Percentiles rank a stretch among this genome's conserved stretches.
phyloP scores from a whole-genome alignment of 441 rosid species.

The Euphorbia corollata region DNA sequence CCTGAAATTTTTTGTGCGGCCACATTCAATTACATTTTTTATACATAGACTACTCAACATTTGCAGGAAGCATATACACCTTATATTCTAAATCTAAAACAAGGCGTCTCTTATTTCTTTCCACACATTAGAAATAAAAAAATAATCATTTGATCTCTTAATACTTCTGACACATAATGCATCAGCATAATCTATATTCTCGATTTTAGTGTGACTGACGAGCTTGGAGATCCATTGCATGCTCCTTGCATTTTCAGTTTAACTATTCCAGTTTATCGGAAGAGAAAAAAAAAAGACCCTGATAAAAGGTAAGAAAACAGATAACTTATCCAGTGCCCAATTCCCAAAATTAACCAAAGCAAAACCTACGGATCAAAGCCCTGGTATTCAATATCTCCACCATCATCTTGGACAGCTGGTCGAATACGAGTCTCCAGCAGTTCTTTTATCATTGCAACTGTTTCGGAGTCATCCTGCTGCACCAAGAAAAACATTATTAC shows the following conservation, averaged over 20 bases:
- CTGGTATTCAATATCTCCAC: conserved; percentile 87
- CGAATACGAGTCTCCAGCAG: conserved; percentile 92
- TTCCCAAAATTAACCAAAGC: conserved; percentile 3
- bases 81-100: neutral
- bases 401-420: conserved; percentile 97
- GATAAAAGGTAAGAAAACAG: conserved; percentile 11
- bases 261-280: conserved; percentile 79
- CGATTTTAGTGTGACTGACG: conserved; percentile 92
- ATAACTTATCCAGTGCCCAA: neutral
- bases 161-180: conserved; percentile 96
- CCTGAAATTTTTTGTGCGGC: neutral
- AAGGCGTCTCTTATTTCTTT: too few relatives aligned
- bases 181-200: conserved; percentile 96
- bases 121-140: neutral
- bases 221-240: conserved; percentile 97
- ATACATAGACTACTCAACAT: neutral
- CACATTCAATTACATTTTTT: conserved; percentile 1
- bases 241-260: conserved; percentile 97
- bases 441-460: conserved; percentile 95
- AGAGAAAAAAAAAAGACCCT: conserved; percentile 16
- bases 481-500: neutral
- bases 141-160: conserved; percentile 21
- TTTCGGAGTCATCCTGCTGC: conserved; percentile 88
- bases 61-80: neutral
- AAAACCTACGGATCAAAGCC: conserved; percentile 69